Evolutionary conservation across 1,284 basidiomycete genomes (phyloP), one percentile per base, ranked within the genome.

Genomic region (Marasmius fiardii): DNA sequence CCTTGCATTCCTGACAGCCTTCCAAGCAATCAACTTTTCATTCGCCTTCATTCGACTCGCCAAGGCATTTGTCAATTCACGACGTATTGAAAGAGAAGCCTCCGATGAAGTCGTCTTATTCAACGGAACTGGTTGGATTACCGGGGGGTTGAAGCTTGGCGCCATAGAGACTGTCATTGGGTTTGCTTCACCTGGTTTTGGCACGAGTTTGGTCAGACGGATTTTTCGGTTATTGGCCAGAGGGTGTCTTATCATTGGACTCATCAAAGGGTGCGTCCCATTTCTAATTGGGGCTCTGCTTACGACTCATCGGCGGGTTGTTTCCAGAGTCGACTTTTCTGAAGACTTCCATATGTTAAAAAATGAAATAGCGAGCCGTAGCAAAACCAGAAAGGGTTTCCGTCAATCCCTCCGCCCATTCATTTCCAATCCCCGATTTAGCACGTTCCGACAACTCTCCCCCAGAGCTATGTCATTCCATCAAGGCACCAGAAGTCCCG

Each of bases 161-260:
- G 78, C 79, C 2, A 66, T 85, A 43, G 89, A 92, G 67, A 81
- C 79, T 3, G 65, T 82, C 7, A 63, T 85, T n/a, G 89, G 87
- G 0, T 90, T 89, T 61, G 77, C 77, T 1, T 67, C 70, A 7
- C 74, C 72, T 28, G 73, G 73, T 3, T 89, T 88, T 63, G 76
- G 74, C 0, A 60, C 77, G 10, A 71, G 74, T 1, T 62, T 90
- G 7, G 73, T 77, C 10, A 74, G 89, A 43, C 77, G 88, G 20
- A 71, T 85, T 33, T 61, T 91, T 37, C 75, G 85, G 43, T 68
- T 86, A 54, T 51, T 84, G 12, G 74, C 76, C 2, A 74, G 86
- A 37, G 76, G 72, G 0, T 76, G 71, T 60, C 63, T 91, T 11
- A 76, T 81, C 57, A 75, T 85, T 54, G 88, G 88, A 21, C 62